These are phyloP conservation scores for Colletotrichum musicola DNA, from an alignment of 2,329 filamentous ascomycete genomes.

Conservation along the genomic window DNA sequence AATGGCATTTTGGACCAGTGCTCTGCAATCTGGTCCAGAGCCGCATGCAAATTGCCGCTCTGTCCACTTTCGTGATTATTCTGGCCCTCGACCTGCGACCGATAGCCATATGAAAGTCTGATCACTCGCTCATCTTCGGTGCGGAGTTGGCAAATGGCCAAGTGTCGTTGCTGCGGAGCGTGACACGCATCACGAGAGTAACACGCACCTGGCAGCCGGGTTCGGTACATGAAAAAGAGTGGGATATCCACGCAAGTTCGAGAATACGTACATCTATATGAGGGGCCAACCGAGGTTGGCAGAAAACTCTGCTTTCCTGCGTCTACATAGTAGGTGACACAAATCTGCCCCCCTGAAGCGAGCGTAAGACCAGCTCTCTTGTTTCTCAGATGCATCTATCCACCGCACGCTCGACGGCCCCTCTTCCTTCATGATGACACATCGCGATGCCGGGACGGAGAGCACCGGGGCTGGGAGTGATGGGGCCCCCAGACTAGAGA, in stretches of 20 bases:
- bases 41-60: background rate
- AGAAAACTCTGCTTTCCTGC: background rate
- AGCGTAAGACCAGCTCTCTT: background rate
- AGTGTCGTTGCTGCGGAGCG: no score
- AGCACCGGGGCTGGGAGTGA: background rate
- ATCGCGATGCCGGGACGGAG: background rate
- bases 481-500: background rate
- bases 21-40: background rate
- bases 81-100: background rate
- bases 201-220: no score
- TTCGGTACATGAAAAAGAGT: no score
- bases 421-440: background rate
- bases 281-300: conserved; percentile 1
- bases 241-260: no score
- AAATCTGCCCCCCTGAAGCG: background rate
- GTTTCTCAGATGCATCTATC: background rate
- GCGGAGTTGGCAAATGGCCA: no score
- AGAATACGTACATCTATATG: no score
- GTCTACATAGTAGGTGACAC: background rate
- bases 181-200: no score
- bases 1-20: no score
- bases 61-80: background rate
- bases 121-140: background rate
- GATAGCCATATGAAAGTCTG: background rate
- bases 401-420: background rate